Conservation (phyloP, 768 basidiomycete genomes). For the Wakefieldia striispora region DNA sequence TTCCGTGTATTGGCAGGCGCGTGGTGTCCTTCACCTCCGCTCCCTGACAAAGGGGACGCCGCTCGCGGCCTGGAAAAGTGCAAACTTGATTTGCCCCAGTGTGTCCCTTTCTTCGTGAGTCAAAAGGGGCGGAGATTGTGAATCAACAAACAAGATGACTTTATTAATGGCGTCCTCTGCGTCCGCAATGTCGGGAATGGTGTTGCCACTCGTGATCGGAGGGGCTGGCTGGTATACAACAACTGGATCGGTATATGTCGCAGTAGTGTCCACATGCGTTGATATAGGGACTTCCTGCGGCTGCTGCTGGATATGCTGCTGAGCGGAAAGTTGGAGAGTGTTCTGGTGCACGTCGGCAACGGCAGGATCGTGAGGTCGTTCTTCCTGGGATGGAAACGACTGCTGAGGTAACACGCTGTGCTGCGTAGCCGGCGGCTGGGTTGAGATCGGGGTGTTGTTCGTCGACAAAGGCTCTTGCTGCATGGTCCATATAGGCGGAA, state of each 20-base stretch:
- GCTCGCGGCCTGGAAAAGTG: conserved; percentile 49
- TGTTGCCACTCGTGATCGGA: conserved; percentile 31
- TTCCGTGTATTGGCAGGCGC: background rate
- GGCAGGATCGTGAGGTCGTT: conserved; percentile 27
- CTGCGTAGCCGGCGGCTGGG: conserved; percentile 27
- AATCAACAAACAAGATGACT: conserved; percentile 53
- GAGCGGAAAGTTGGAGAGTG: conserved; percentile 28
- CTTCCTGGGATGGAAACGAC: conserved; percentile 27
- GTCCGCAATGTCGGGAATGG: conserved; percentile 42
- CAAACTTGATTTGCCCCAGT: conserved; percentile 49
- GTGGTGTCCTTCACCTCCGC: conserved; percentile 23
- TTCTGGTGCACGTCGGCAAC: conserved; percentile 27
- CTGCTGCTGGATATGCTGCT: conserved; percentile 27
- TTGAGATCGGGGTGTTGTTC: conserved; percentile 29
- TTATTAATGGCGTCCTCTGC: conserved; percentile 55
- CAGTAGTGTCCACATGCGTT: conserved; percentile 20
- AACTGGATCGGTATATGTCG: conserved; percentile 27
- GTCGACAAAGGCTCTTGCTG: conserved; percentile 31
- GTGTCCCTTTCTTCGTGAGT: conserved; percentile 36
- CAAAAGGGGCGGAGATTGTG: conserved; percentile 32
- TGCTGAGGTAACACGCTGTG: conserved; percentile 31
- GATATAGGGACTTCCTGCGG: conserved; percentile 29
- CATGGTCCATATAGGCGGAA: conserved; percentile 34
- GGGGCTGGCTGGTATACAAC: conserved; percentile 35
- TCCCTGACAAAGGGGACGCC: conserved; percentile 36